A percentile compares a stretch with the other conserved stretches of the same genome.
Conservation (phyloP, 768 basidiomycete genomes). For the Amanita molliuscula region DNA sequence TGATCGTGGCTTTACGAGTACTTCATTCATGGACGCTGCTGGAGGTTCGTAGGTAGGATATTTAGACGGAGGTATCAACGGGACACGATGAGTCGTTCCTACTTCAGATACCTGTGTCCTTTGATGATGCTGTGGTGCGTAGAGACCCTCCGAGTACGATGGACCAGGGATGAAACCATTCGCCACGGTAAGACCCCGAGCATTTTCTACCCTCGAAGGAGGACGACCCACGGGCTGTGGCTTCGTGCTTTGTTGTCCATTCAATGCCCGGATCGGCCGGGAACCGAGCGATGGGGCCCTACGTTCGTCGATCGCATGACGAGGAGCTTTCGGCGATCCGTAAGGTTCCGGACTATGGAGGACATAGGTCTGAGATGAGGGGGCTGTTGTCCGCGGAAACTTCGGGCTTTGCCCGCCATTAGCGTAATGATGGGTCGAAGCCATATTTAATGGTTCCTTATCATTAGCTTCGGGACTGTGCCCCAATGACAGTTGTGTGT, state of each 20-base stretch:
- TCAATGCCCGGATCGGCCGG: slow-evolving; percentile 13
- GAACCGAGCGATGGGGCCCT: slow-evolving; percentile 22
- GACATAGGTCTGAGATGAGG: not conserved
- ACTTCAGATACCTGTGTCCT: slow-evolving; percentile 6
- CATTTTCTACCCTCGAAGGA: slow-evolving; percentile 10
- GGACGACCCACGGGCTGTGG: slow-evolving; percentile 7
- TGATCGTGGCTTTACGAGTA: slow-evolving; percentile 28
- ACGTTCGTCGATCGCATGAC: slow-evolving; percentile 14
- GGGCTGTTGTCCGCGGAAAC: not conserved
- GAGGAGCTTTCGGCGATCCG: slow-evolving; percentile 2
- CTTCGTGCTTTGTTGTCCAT: slow-evolving; percentile 15
- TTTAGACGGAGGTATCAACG: slow-evolving; percentile 15
- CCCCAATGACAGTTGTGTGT: not conserved
- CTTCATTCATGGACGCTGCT: slow-evolving; percentile 18
- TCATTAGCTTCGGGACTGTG: not conserved
- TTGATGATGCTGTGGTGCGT: slow-evolving; percentile 18
- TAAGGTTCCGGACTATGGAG: not conserved
- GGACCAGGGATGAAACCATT: slow-evolving; percentile 29
- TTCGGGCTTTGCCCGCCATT: not conserved
- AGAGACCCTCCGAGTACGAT: slow-evolving; percentile 25
- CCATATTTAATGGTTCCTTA: not conserved
- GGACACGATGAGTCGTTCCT: not conserved
- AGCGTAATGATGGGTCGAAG: not conserved
- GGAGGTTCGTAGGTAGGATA: slow-evolving; percentile 1
- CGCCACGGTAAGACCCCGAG: slow-evolving; percentile 32